phyloP scores from a whole-genome alignment of 495 filamentous ascomycete species.

The Echria macrotheca region DNA sequence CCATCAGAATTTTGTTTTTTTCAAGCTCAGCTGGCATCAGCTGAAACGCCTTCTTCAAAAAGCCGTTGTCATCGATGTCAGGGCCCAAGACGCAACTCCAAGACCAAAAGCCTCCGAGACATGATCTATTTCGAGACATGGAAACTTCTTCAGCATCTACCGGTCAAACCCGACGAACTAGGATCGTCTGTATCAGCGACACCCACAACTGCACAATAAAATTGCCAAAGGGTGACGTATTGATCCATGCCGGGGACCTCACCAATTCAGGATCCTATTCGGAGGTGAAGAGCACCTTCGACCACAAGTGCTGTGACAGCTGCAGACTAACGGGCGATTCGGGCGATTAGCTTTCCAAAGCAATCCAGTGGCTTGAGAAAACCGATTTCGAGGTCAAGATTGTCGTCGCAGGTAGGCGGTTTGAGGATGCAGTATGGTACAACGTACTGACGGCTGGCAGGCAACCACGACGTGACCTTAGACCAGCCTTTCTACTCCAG shows the following conservation, averaged over 20 bases:
- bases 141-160: neutral
- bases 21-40: too few species aligned
- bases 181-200: constrained; percentile 74
- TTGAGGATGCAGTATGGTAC: constrained; percentile 31
- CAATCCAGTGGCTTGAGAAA: constrained; percentile 70
- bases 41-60: too few species aligned
- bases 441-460: too few species aligned
- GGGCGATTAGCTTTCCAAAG: constrained; percentile 30
- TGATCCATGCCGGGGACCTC: constrained; percentile 89
- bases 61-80: too few species aligned
- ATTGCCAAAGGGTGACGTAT: constrained; percentile 76
- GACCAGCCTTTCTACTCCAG: constrained; percentile 57
- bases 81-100: too few species aligned
- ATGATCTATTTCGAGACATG: too few species aligned
- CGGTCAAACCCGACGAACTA: constrained; percentile 29
- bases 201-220: constrained; percentile 68
- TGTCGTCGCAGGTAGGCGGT: constrained; percentile 64
- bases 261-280: constrained; percentile 68
- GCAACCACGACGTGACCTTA: constrained; percentile 76
- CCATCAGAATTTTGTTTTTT: too few species aligned
- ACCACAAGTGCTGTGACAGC: too few species aligned
- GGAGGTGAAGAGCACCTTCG: too few species aligned
- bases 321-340: neutral
- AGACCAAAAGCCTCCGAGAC: too few species aligned
- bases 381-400: constrained; percentile 78